Percentiles rank a stretch among this genome's conserved stretches.
phyloP scores from a whole-genome alignment of 768 basidiomycete genomes.

The Tricholoma flavovirens region DNA sequence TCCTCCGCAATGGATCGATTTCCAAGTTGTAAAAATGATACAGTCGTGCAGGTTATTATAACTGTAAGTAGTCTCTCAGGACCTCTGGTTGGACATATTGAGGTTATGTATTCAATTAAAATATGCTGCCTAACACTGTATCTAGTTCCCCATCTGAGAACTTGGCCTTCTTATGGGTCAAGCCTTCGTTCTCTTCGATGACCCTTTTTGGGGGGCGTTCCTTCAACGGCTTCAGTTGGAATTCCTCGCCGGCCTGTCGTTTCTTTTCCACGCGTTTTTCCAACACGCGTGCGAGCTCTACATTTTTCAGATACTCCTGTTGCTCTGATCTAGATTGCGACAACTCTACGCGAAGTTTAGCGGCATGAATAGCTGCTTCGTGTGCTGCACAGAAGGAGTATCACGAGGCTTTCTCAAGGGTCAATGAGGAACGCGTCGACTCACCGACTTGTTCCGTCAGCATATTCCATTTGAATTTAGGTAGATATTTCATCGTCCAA shows the following conservation, averaged over 20 bases:
- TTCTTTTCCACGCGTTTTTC: constrained; percentile 74
- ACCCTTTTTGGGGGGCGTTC: constrained; percentile 28
- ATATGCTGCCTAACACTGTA: constrained; percentile 14
- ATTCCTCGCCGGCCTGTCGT: constrained; percentile 50
- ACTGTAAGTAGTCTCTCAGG: neutral
- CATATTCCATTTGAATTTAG: constrained; percentile 99
- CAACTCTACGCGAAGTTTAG: constrained; percentile 88
- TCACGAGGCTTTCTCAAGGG: neutral
- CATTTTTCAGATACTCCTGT: constrained; percentile 87
- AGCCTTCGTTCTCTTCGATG: constrained; percentile 17
- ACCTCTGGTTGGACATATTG: neutral
- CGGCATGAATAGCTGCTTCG: constrained; percentile 83
- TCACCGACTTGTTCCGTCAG: constrained; percentile 95
- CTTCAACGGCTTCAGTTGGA: constrained; percentile 32
- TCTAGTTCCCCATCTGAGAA: constrained; percentile 13
- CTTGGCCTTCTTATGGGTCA: constrained; percentile 25
- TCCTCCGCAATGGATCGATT: neutral
- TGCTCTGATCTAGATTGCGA: constrained; percentile 86
- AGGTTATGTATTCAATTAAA: constrained; percentile 6
- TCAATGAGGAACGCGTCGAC: constrained; percentile 25
- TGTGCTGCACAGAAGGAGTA: constrained; percentile 52
- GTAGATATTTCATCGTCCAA: constrained; percentile 99
- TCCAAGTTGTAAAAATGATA: neutral
- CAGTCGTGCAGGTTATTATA: neutral
- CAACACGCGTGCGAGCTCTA: constrained; percentile 84